Percentiles rank a stretch among this genome's conserved stretches.
Evolutionary conservation across 2,329 filamentous ascomycete genomes (phyloP).

Genomic region (Aulographum hederae): DNA sequence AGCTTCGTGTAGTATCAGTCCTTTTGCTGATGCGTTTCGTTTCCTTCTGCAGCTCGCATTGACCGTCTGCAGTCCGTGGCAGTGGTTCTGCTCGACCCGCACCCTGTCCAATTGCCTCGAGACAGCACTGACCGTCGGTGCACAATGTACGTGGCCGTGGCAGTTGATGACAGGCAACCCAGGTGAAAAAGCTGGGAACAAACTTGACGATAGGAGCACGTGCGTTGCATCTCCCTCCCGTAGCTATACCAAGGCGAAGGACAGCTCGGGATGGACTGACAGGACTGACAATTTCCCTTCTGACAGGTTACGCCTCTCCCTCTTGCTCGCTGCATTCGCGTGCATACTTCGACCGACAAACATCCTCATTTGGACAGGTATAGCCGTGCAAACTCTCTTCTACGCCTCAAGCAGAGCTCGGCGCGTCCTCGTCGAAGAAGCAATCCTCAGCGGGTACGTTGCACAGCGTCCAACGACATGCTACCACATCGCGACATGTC

Average conservation of each 20-base stretch:
- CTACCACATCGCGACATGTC: no score
- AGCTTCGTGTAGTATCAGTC: background rate
- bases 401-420: background rate
- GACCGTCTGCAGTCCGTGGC: slow-evolving; percentile 68
- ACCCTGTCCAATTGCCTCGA: slow-evolving; percentile 92
- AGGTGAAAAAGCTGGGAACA: background rate
- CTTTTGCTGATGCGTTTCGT: background rate
- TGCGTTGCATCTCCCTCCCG: no score
- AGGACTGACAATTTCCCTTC: background rate
- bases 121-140: slow-evolving; percentile 66
- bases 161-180: slow-evolving; percentile 25
- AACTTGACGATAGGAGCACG: background rate
- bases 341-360: slow-evolving; percentile 85
- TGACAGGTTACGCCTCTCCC: slow-evolving; percentile 25
- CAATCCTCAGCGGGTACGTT: background rate
- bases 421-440: background rate
- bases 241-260: no score
- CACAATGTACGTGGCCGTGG: slow-evolving; percentile 80
- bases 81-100: slow-evolving; percentile 87
- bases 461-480: no score
- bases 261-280: no score
- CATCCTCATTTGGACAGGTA: slow-evolving; percentile 59
- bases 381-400: slow-evolving; percentile 33
- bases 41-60: slow-evolving; percentile 40
- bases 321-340: slow-evolving; percentile 62